Evolutionary conservation across 2,329 filamentous ascomycete species (phyloP).

Genomic region (Rasamsonia emersonii): DNA sequence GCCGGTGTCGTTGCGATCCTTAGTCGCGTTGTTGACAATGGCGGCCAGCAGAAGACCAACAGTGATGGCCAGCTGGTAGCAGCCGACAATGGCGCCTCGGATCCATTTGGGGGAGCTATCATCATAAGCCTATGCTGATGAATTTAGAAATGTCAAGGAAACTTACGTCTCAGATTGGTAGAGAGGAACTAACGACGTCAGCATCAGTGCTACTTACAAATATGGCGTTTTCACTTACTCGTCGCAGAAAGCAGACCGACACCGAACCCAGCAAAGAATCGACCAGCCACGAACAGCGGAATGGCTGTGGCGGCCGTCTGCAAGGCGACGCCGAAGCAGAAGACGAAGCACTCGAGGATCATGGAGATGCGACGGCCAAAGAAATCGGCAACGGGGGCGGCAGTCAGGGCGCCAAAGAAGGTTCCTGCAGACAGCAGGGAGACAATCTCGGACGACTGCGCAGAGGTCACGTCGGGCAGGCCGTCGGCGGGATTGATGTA

Average conservation of each 20-base stretch:
- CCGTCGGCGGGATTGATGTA: slow-evolving; percentile 27
- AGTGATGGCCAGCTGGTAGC: slow-evolving; percentile 70
- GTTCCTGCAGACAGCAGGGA: slow-evolving; percentile 64
- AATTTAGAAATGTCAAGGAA: too few relatives aligned
- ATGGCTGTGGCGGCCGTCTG: slow-evolving; percentile 50
- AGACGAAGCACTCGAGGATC: slow-evolving; percentile 59
- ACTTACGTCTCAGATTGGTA: slow-evolving; percentile 76
- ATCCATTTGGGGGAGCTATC: slow-evolving; percentile 73
- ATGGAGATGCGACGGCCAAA: slow-evolving; percentile 54
- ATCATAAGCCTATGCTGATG: too few relatives aligned
- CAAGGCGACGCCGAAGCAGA: slow-evolving; percentile 54
- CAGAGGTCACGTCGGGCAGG: slow-evolving; percentile 39
- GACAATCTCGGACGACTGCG: slow-evolving; percentile 50
- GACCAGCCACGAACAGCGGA: slow-evolving; percentile 56
- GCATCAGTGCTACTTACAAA: too few relatives aligned
- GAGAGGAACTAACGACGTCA: slow-evolving; percentile 65
- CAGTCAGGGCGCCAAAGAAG: slow-evolving; percentile 65
- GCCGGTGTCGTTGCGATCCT: slow-evolving; percentile 48
- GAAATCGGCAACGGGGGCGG: slow-evolving; percentile 61
- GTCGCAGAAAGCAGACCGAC: slow-evolving; percentile 72
- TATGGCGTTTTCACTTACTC: slow-evolving; percentile 43
- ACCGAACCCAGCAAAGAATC: slow-evolving; percentile 62
- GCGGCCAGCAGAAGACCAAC: slow-evolving; percentile 51
- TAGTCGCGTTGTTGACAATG: slow-evolving; percentile 58
- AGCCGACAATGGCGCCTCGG: slow-evolving; percentile 64